Evolutionary conservation across 495 filamentous ascomycete genomes (phyloP).

Genomic region (Choiromyces venosus): DNA sequence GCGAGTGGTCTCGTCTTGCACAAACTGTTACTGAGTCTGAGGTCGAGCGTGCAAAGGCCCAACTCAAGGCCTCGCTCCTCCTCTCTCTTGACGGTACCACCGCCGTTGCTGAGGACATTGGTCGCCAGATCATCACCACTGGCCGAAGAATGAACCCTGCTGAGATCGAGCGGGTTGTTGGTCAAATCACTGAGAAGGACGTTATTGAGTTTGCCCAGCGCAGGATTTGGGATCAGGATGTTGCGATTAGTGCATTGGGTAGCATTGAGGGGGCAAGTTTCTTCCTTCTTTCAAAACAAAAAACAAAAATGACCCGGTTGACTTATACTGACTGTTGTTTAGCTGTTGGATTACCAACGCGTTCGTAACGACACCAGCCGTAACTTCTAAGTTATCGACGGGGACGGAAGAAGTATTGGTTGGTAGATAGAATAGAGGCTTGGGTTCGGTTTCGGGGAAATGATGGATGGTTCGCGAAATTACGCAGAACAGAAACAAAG

Average conservation of each 20-base stretch:
- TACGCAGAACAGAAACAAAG: slow-evolving; percentile 19
- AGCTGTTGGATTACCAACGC: slow-evolving; percentile 75
- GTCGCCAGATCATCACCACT: slow-evolving; percentile 95
- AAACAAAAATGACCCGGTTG: background rate
- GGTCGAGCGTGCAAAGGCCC: slow-evolving; percentile 96
- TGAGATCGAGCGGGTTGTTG: slow-evolving; percentile 88
- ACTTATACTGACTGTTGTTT: slow-evolving; percentile 3
- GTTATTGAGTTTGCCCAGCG: slow-evolving; percentile 87
- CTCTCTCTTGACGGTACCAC: slow-evolving; percentile 96
- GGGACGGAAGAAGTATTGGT: background rate
- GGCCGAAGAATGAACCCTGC: slow-evolving; percentile 82
- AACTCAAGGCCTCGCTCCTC: slow-evolving; percentile 96
- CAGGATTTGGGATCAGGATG: slow-evolving; percentile 94
- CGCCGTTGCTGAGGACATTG: slow-evolving; percentile 95
- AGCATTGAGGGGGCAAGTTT: slow-evolving; percentile 71
- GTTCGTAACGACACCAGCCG: slow-evolving; percentile 86
- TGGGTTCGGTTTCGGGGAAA: slow-evolving; percentile 43
- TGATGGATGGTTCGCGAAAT: slow-evolving; percentile 46
- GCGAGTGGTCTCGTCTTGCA: slow-evolving; percentile 92
- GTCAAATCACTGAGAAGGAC: slow-evolving; percentile 87
- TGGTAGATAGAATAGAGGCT: slow-evolving; percentile 42
- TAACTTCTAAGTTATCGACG: slow-evolving; percentile 49
- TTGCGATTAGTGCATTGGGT: slow-evolving; percentile 87
- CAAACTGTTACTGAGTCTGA: slow-evolving; percentile 80
- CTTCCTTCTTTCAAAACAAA: slow-evolving; percentile 4